Evolutionary conservation across 73 alveolate species (phyloP).

Genomic region (Effrenium voratum): DNA sequence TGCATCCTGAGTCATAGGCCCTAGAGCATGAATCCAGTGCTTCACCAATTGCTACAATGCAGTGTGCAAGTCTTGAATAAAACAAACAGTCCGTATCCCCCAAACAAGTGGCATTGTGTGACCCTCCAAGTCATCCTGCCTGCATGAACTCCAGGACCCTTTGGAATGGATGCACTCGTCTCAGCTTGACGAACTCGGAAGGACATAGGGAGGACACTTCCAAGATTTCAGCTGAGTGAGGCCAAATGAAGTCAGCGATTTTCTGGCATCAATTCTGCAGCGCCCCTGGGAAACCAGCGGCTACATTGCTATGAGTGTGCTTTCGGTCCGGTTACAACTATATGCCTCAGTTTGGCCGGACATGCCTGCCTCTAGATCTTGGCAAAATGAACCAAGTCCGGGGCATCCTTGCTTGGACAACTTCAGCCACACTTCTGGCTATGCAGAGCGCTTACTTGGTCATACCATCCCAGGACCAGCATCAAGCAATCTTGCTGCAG

Average conservation of each 20-base stretch:
- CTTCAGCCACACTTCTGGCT: conserved; percentile 78
- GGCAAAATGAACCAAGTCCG: conserved; percentile 2
- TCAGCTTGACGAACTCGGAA: background rate
- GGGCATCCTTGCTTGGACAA: conserved; percentile 64
- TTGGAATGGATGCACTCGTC: conserved; percentile 40
- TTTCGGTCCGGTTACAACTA: background rate
- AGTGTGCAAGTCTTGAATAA: too few relatives aligned
- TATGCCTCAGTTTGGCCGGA: background rate
- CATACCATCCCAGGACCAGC: background rate
- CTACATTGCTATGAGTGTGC: background rate
- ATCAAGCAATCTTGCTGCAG: background rate
- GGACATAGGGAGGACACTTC: background rate
- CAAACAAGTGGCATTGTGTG: too few relatives aligned
- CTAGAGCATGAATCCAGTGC: too few relatives aligned
- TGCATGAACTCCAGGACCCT: too few relatives aligned
- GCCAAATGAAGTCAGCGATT: conserved; percentile 57
- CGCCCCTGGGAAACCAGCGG: background rate
- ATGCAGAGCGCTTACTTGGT: background rate
- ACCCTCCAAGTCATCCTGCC: too few relatives aligned
- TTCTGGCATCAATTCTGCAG: conserved; percentile 63
- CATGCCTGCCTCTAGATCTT: background rate
- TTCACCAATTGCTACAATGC: too few relatives aligned
- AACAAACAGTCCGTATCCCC: too few relatives aligned
- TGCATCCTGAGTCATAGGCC: too few relatives aligned
- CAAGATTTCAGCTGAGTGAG: background rate